phyloP scores from a whole-genome alignment of 2,329 filamentous ascomycete genomes.

The Aspergillus bombycis region DNA sequence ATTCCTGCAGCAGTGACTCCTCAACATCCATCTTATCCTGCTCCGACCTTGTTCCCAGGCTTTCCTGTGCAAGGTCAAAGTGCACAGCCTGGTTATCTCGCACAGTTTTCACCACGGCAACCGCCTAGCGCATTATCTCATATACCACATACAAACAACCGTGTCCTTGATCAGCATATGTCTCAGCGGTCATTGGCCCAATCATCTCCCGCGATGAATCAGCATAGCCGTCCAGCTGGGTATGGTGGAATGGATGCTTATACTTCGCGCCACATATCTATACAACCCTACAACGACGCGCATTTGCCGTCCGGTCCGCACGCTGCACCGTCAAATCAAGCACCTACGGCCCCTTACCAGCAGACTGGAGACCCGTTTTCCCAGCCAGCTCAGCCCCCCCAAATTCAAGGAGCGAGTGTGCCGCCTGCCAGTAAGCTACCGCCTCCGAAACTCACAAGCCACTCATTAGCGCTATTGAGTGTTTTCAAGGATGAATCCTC shows the following conservation, averaged over 20 bases:
- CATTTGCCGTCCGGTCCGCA: conserved; percentile 21
- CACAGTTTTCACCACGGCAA: conserved; percentile 23
- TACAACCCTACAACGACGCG: conserved; percentile 24
- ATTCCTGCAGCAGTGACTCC: conserved; percentile 56
- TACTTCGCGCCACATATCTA: conserved; percentile 26
- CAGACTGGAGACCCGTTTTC: conserved; percentile 51
- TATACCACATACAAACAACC: conserved; percentile 13
- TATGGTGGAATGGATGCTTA: conserved; percentile 27
- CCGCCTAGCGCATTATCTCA: conserved; percentile 15
- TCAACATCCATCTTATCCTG: conserved; percentile 57
- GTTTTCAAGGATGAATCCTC: conserved; percentile 54
- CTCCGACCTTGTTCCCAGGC: conserved; percentile 48
- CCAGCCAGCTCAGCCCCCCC: conserved; percentile 36
- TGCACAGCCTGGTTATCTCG: conserved; percentile 33
- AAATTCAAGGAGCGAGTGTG: conserved; percentile 48
- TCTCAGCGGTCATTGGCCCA: conserved; percentile 16
- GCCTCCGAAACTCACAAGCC: conserved; percentile 59
- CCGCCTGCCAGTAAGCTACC: conserved; percentile 63
- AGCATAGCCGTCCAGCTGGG: conserved; percentile 23
- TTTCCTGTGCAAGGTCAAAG: conserved; percentile 38
- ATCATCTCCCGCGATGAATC: conserved; percentile 16
- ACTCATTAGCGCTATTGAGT: conserved; percentile 61
- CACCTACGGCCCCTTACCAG: conserved; percentile 49
- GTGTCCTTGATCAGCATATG: conserved; percentile 10
- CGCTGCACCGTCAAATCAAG: conserved; percentile 16